Evolutionary conservation across 139 green algal genomes (phyloP), one percentile per base, ranked within the genome.

Genomic region (Tetradesmus obliquus): DNA sequence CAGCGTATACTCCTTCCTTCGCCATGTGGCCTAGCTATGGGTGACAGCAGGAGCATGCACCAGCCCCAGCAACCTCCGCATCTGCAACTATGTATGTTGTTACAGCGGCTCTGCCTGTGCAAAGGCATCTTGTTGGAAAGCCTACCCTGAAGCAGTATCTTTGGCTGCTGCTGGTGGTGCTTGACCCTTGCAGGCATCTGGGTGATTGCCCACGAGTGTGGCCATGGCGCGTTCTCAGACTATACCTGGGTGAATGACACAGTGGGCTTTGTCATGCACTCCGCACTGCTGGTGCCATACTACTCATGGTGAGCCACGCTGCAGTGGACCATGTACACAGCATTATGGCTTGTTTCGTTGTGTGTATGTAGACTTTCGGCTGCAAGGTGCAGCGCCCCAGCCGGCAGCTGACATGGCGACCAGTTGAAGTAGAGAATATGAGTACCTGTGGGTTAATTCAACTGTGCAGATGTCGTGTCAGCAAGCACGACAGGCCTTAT

Each of bases 281-380:
- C 95, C 4, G 76, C 93, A 12, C 95, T 99, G 55, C 93, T 99
- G 72, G 97, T 99, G 32, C 97, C 97, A 13, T 99, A 99, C 91
- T 99, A 96, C 90, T 96, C 93, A 22, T 99, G 97, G 96, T 97
- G 85, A 51, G 93, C 76, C 9, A 2, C 54, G 72, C 1, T 62
- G 8, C 5, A 24, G 66, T 17, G 66, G n/a, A 24, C 60, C 19
- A 13, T 19, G 2, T 15, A 24, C 66, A 76, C 32, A 45, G 32
- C 32, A 45, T 45, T 45, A 45, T 45, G 32, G 32, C 32, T 45
- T 45, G 32, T 45, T 45, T 45, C 32, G 32, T 45, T 45, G 32
- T 45, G 32, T 9, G 76, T 12, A 45, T 83, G 22, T 51, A 22
- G 22, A 19, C 76, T 53, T 51, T 19, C n/a, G 22, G 12, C 22